Conservation (phyloP, 2,329 filamentous ascomycete species). For the Thielaviopsis populi region DNA sequence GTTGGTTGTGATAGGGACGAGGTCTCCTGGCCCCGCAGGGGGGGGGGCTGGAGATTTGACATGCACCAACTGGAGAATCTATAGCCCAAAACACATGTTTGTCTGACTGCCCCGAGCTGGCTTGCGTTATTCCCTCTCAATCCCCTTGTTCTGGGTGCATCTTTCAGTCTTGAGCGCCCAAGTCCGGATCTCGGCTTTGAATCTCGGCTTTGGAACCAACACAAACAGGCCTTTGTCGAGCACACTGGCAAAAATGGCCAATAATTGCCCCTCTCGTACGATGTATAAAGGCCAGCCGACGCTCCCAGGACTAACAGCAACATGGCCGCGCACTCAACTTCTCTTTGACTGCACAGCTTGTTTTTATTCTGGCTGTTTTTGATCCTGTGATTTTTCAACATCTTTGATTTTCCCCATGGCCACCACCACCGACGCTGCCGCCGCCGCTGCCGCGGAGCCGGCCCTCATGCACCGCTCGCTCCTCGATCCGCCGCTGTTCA, state of each 20-base stretch:
- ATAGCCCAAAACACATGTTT: neutral
- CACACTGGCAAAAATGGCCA: neutral
- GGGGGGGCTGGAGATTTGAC: neutral
- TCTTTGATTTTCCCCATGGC: neutral
- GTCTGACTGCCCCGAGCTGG: no score
- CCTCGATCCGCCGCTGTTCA: neutral
- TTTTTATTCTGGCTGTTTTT: neutral
- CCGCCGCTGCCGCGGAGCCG: neutral
- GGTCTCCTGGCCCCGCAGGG: neutral
- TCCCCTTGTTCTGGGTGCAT: no score
- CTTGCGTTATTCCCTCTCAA: no score
- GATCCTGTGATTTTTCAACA: neutral
- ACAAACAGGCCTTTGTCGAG: neutral
- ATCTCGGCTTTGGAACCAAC: neutral
- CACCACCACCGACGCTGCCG: neutral
- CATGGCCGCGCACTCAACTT: neutral
- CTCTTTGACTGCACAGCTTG: neutral
- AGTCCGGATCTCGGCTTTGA: neutral
- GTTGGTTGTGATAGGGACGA: neutral
- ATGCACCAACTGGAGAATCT: neutral
- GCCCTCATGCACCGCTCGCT: slow-evolving; percentile 8
- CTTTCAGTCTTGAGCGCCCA: no score
- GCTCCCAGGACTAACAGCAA: neutral
- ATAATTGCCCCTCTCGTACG: neutral
- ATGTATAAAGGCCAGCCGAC: neutral